A percentile compares a stretch with the other conserved stretches of the same genome.
Evolutionary conservation across 2,329 filamentous ascomycete genomes (phyloP).

Genomic region (Hypoxylon sp.): DNA sequence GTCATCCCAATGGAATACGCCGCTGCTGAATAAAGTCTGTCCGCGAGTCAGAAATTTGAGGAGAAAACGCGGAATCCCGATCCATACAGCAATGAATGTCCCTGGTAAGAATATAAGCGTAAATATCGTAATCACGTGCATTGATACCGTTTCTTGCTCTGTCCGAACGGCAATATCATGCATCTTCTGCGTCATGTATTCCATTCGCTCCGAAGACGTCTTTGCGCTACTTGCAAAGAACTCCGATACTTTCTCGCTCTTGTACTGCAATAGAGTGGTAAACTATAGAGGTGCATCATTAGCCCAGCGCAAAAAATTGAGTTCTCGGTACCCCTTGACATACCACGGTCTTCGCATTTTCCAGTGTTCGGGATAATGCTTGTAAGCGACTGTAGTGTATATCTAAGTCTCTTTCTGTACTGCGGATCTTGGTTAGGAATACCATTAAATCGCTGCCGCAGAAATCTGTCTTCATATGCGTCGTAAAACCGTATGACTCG

Average conservation of each 20-base stretch:
- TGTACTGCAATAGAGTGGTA: slow-evolving; percentile 46
- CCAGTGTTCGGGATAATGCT: slow-evolving; percentile 34
- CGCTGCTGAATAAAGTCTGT: slow-evolving; percentile 52
- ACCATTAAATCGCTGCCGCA: slow-evolving; percentile 24
- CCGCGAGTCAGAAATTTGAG: slow-evolving; percentile 37
- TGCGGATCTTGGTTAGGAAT: slow-evolving; percentile 38
- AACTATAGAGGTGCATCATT: slow-evolving; percentile 39
- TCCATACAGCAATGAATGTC: slow-evolving; percentile 52
- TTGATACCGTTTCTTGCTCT: slow-evolving; percentile 58
- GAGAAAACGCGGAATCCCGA: slow-evolving; percentile 12
- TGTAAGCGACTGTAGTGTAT: slow-evolving; percentile 35
- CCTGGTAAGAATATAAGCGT: slow-evolving; percentile 53
- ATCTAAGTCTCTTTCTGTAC: slow-evolving; percentile 38
- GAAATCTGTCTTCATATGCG: slow-evolving; percentile 17
- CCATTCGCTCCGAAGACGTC: slow-evolving; percentile 41
- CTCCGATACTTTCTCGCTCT: slow-evolving; percentile 43
- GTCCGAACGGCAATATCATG: slow-evolving; percentile 67
- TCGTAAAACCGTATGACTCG: slow-evolving; percentile 26
- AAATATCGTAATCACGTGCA: slow-evolving; percentile 54
- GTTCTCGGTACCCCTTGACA: not conserved
- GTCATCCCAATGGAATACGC: slow-evolving; percentile 41
- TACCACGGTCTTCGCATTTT: slow-evolving; percentile 43
- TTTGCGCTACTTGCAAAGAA: slow-evolving; percentile 46
- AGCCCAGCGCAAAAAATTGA: not conserved
- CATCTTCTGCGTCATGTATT: slow-evolving; percentile 59